Percentiles rank a stretch among this genome's conserved stretches.
Evolutionary conservation across 2,329 filamentous ascomycete species (phyloP).

Genomic region (Cercospora zeina): DNA sequence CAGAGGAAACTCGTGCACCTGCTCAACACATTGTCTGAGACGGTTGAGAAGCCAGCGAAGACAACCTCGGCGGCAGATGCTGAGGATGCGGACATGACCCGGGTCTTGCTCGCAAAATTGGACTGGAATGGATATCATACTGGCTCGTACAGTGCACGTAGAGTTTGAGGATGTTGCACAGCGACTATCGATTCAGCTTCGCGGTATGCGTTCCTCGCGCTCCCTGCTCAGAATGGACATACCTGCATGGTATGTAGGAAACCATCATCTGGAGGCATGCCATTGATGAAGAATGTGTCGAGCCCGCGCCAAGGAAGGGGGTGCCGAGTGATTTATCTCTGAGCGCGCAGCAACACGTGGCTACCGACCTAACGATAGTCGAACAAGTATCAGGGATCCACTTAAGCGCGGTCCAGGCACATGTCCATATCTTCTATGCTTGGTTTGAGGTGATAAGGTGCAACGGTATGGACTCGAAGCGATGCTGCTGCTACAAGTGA

Average conservation of each 20-base stretch:
- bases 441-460: not conserved
- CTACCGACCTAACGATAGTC: not conserved
- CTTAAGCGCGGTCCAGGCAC: not conserved
- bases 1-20: conserved; percentile 17
- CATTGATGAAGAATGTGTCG: conserved; percentile 5
- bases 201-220: not conserved
- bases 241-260: not conserved
- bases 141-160: not conserved
- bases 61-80: conserved; percentile 3
- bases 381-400: not conserved
- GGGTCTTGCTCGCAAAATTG: conserved; percentile 28
- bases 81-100: conserved; percentile 27
- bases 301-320: not conserved
- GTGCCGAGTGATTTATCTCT: not conserved
- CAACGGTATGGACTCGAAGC: too few relatives aligned
- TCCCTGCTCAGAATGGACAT: not conserved
- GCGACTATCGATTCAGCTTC: not conserved
- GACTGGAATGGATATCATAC: conserved; percentile 27
- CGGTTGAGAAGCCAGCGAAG: conserved; percentile 26
- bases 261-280: not conserved
- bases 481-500: too few relatives aligned
- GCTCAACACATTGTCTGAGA: conserved; percentile 20
- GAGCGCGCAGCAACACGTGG: not conserved
- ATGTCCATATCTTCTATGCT: not conserved
- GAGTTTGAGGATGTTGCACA: not conserved